Evolutionary conservation across 352 stramenopile genomes (phyloP).

Genomic region (Phytophthora lateralis): DNA sequence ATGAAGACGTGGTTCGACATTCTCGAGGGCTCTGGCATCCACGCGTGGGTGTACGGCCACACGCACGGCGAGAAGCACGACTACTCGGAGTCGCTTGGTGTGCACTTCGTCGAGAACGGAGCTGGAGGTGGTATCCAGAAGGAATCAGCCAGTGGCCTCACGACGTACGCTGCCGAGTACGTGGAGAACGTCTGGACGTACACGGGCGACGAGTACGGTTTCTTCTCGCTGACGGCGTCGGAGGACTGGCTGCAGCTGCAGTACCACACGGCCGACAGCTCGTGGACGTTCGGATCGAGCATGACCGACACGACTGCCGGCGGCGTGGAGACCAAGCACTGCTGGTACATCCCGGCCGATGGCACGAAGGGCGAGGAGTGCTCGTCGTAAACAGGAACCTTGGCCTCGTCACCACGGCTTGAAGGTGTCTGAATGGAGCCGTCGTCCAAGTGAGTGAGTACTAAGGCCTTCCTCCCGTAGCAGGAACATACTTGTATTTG

Average conservation of each 20-base stretch:
- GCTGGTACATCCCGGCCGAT: slow-evolving; percentile 68
- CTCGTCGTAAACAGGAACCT: slow-evolving; percentile 22
- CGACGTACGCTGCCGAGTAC: slow-evolving; percentile 55
- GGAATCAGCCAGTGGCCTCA: slow-evolving; percentile 71
- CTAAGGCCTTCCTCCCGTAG: slow-evolving; percentile 21
- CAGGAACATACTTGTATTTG: slow-evolving; percentile 29
- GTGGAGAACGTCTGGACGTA: slow-evolving; percentile 71
- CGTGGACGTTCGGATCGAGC: slow-evolving; percentile 59
- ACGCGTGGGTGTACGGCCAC: slow-evolving; percentile 59
- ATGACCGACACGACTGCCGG: slow-evolving; percentile 47
- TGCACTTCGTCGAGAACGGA: slow-evolving; percentile 82
- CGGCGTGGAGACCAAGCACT: slow-evolving; percentile 72
- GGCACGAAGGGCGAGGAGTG: slow-evolving; percentile 42
- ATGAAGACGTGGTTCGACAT: slow-evolving; percentile 59
- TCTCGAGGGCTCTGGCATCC: slow-evolving; percentile 41
- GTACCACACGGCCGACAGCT: slow-evolving; percentile 68
- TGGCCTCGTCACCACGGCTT: slow-evolving; percentile 2
- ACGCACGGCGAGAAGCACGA: slow-evolving; percentile 82
- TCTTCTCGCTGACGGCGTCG: slow-evolving; percentile 67
- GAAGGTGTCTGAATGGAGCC: slow-evolving; percentile 4
- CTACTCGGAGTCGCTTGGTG: slow-evolving; percentile 53
- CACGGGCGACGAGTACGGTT: slow-evolving; percentile 68
- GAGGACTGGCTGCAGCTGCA: slow-evolving; percentile 71
- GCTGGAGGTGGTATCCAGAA: slow-evolving; percentile 81
- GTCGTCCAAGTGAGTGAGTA: slow-evolving; percentile 26